Evolutionary conservation across 306 rosid genomes (phyloP), one percentile per base, ranked within the genome.

Genomic region (Phaseolus lunatus): DNA sequence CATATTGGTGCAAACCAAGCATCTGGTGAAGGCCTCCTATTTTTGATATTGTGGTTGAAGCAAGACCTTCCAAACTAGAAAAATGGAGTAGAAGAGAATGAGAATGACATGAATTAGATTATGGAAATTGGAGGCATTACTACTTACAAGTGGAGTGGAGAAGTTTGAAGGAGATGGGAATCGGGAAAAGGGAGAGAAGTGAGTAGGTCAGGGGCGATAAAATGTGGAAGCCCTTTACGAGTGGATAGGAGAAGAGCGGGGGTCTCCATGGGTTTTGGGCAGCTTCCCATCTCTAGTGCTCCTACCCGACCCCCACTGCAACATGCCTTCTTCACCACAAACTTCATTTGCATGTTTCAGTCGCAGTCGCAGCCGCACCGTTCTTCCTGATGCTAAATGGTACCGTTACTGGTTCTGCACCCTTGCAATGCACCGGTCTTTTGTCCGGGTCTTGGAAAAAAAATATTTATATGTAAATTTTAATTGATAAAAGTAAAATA

Each of bases 111-210:
- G 48, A 79, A 43, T 22, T 24, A 29, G 2, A 53, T 44, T 24
- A 23, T 53, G 26, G 27, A 69, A 69, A 29, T 27, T 70, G 45
- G 33, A 16, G n/a, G 49, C 0, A 82, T 75, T 79, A 88, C 90
- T 86, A 90, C 89, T 83, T 85, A 94, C 98, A 95, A 95, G 82
- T 95, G 97, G 49, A 92, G 86, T 1, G 97, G 93, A 47, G 92
- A 88, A 52, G 90, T 82, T 73, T 95, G 98, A 67, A 95, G 90
- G 77, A 92, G 91, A 74, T 86, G 85, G 72, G 91, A 90, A 77
- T 94, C 90, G 19, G 98, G 98, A 14, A 87, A 95, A 70, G 98
- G 98, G n/a, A 95, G 93, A 77, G 97, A 90, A 61, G 85, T 39
- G 77, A 95, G 93, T 66, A 89, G 93, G 78, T 95, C 98, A 2